A percentile compares a stretch with the other conserved stretches of the same genome.
These are phyloP conservation scores for Melaleuca quinquenervia DNA, from an alignment of 345 rosid species.

Conservation along the genomic window DNA sequence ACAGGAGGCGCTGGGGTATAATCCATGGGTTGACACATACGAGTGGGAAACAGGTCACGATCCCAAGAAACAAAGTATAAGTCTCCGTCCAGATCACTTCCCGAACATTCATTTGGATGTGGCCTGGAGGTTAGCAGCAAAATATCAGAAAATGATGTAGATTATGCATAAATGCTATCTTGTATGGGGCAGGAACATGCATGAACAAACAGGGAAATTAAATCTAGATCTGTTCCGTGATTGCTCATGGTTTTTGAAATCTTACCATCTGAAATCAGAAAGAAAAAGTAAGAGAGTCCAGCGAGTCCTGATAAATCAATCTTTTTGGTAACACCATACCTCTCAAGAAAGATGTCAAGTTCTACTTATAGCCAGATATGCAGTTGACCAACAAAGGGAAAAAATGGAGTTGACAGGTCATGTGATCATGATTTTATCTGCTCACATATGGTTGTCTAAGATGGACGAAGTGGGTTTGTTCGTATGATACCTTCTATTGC, in stretches of 20 bases:
- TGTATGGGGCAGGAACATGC: not conserved
- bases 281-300: no score
- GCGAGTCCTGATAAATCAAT: not conserved
- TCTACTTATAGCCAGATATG: not conserved
- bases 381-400: not conserved
- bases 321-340: not conserved
- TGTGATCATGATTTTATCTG: not conserved
- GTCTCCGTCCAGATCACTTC: conserved; percentile 84
- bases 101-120: conserved; percentile 76
- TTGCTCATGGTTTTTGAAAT: not conserved
- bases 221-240: not conserved
- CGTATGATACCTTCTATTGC: not conserved
- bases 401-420: not conserved
- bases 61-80: conserved; percentile 83
- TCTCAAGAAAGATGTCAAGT: not conserved
- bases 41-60: conserved; percentile 34
- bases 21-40: conserved; percentile 46
- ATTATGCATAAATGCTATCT: not conserved
- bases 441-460: not conserved
- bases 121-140: conserved; percentile 24
- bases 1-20: conserved; percentile 46
- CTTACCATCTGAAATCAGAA: not conserved
- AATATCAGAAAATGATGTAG: not conserved
- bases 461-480: not conserved
- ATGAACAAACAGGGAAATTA: not conserved